phyloP scores from a whole-genome alignment of 169 alveolate genomes.

The Cryptosporidium sp. region DNA sequence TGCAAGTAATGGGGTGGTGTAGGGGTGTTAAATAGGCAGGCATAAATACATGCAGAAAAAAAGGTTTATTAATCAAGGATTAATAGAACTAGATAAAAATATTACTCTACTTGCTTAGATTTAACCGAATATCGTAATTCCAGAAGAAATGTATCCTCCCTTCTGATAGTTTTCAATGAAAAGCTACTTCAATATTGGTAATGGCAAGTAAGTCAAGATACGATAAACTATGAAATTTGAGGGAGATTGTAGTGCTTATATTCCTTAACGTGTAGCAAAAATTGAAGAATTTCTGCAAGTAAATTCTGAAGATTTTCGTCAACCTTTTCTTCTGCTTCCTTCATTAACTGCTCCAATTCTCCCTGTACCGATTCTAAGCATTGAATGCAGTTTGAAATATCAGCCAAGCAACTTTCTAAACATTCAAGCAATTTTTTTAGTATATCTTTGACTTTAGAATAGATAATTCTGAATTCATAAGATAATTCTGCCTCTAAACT shows the following conservation, averaged over 20 bases:
- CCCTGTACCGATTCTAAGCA: constrained; percentile 13
- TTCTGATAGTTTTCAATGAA: neutral
- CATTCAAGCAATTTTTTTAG: neutral
- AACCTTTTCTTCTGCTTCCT: neutral
- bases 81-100: too few relatives aligned
- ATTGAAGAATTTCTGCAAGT: neutral
- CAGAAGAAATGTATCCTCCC: neutral
- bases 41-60: too few relatives aligned
- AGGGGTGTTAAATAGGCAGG: neutral
- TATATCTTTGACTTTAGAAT: neutral
- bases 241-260: neutral
- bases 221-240: neutral
- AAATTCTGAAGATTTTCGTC: neutral
- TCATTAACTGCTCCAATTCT: neutral
- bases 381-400: neutral
- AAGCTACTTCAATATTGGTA: neutral
- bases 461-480: neutral
- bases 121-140: too few relatives aligned
- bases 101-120: neutral
- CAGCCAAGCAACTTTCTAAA: neutral
- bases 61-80: neutral
- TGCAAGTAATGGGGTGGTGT: too few relatives aligned
- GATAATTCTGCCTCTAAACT: neutral
- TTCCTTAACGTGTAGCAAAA: neutral
- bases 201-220: neutral